phyloP scores from a whole-genome alignment of 805 yeast species.

The Wickerhamiella azymoides region DNA sequence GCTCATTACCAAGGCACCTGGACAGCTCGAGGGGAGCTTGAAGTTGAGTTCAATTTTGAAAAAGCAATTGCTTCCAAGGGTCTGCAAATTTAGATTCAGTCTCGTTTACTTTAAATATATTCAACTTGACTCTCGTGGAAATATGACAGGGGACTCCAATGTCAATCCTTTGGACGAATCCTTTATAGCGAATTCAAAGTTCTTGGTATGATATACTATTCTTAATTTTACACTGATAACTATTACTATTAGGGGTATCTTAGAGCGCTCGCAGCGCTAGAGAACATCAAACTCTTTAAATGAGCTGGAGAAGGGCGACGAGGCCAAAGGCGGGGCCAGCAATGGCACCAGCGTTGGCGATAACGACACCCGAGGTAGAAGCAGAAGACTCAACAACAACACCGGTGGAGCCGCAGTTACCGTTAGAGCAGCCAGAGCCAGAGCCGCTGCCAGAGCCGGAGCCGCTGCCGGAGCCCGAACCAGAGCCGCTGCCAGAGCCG shows the following conservation, averaged over 20 bases:
- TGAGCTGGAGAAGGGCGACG: neutral
- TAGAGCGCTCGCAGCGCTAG: neutral
- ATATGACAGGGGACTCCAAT: too few relatives aligned
- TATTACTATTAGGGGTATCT: neutral
- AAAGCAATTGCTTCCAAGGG: too few relatives aligned
- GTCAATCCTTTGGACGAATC: too few relatives aligned
- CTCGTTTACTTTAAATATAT: too few relatives aligned
- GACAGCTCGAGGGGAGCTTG: neutral
- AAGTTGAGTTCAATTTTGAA: neutral
- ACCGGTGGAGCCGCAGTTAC: neutral
- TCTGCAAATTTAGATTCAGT: too few relatives aligned
- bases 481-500: neutral
- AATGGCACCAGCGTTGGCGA: neutral
- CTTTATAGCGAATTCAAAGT: too few relatives aligned
- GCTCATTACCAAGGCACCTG: constrained; percentile 1
- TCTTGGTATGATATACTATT: neutral
- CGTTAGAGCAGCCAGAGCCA: neutral
- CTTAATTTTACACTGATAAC: neutral
- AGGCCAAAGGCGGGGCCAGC: neutral
- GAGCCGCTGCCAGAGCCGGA: neutral
- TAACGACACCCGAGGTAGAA: neutral
- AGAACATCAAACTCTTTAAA: neutral
- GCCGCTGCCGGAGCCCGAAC: neutral
- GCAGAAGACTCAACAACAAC: neutral
- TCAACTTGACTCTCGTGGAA: too few relatives aligned